Percentiles rank a stretch among this genome's conserved stretches.
phyloP scores from a whole-genome alignment of 2,329 filamentous ascomycete species.

The Geoglossum cookeanum region DNA sequence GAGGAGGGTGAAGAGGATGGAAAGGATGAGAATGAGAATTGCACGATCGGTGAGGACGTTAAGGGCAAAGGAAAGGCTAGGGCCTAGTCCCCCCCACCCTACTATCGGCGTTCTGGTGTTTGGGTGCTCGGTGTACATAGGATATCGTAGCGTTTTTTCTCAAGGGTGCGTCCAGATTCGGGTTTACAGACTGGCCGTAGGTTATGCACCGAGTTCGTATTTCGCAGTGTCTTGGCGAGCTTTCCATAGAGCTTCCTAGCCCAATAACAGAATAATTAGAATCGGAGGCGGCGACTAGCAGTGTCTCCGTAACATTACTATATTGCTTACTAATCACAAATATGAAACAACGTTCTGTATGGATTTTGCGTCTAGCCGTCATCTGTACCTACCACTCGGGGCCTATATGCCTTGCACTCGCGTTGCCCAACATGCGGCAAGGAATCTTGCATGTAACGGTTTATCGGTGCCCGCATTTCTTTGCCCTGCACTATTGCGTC shows the following conservation, averaged over 20 bases:
- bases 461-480: not conserved
- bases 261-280: too few species aligned
- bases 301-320: too few species aligned
- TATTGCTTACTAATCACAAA: not conserved
- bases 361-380: too few species aligned
- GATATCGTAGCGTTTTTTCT: too few species aligned
- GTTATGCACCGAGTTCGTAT: too few species aligned
- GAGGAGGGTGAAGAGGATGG: slow-evolving; percentile 10
- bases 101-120: not conserved
- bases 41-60: slow-evolving; percentile 15
- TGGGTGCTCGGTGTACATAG: not conserved
- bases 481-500: not conserved
- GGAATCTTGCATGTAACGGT: not conserved
- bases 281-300: too few species aligned
- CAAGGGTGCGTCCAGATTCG: too few species aligned
- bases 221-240: too few species aligned
- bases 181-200: too few species aligned
- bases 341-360: too few species aligned
- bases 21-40: slow-evolving; percentile 4
- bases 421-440: not conserved
- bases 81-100: not conserved
- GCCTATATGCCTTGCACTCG: not conserved
- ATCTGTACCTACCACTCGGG: not conserved
- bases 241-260: too few species aligned
- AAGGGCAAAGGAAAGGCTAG: slow-evolving; percentile 4